Base-by-base conservation (phyloP, 2,329 filamentous ascomycete species). In the Triangularia setosa region DNA sequence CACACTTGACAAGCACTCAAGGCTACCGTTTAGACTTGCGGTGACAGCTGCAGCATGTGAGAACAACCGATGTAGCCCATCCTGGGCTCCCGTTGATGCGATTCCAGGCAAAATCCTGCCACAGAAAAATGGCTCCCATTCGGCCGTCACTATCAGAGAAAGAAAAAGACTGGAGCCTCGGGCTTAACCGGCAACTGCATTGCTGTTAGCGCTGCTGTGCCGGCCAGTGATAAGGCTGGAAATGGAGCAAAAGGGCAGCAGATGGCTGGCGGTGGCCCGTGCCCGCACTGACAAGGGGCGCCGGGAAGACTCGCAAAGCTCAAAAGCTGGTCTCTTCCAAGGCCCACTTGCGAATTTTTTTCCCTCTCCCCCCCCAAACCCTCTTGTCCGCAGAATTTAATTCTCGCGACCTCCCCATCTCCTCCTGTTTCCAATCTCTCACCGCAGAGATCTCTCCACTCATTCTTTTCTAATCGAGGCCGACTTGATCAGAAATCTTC, bases 371-470 rank as follows among this genome's bases (percentile, higher is more conserved):
- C 30, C 76, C 77, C 78, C 77, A 78, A 77, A 78, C 21, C 74
- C 74, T 72, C 75, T 74, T 75, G 77, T 77, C 76, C 52, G 79
- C 76, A 78, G 73, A 69, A 78, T 78, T 74, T 76, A 77, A 76
- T 76, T 76, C 74, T 76, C 76, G 77, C 72, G 72, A 71, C 70
- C 69, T 73, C 69, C 70, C 67, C 69, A 66, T 65, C 67, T 66
- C 61, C 64, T 65, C 58, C 65, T 67, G 70, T 71, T 68, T 68
- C 67, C 71, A 73, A 72, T 65, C 67, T 75, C 74, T 76, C 76
- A 75, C 64, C 62, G 69, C 63, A 72, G 71, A 77, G 77, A 77
- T 77, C 83, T 87, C 85, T 87, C 85, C 84, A 81, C 84, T 87
- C 85, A 82, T 76, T 84, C 78, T 78, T 84, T 85, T 81, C 75